Percentiles rank a stretch among this genome's conserved stretches.
Conservation (phyloP, 306 rosid species). For the Acacia acuminata region DNA sequence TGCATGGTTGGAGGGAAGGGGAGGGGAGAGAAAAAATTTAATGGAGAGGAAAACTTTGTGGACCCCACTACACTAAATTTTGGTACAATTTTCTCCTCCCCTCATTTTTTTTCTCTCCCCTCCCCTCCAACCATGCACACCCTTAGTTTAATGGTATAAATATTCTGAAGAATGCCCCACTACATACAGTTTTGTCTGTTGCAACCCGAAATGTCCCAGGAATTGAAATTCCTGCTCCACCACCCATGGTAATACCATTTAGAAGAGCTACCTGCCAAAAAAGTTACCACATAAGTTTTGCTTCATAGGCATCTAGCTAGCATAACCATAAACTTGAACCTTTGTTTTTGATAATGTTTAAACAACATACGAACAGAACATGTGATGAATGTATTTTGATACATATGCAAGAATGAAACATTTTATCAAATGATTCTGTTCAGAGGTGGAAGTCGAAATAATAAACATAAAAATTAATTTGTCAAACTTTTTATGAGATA, state of each 20-base stretch:
- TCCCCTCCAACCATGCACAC: too few species aligned
- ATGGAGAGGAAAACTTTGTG: too few species aligned
- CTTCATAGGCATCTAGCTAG: neutral
- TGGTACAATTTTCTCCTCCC: too few species aligned
- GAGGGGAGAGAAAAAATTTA: too few species aligned
- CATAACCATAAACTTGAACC: conserved; percentile 18
- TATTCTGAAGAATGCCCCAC: conserved; percentile 15
- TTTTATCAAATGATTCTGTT: conserved; percentile 18
- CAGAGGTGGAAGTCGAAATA: neutral
- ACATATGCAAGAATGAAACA: neutral
- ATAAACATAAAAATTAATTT: neutral
- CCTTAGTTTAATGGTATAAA: neutral
- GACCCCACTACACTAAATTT: too few species aligned
- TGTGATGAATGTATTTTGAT: conserved; percentile 9
- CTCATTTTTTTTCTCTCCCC: too few species aligned
- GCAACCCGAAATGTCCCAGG: conserved; percentile 88
- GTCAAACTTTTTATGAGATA: neutral
- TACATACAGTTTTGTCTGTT: conserved; percentile 84
- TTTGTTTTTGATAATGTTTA: neutral
- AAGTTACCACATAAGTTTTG: conserved; percentile 15
- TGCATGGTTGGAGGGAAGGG: too few species aligned
- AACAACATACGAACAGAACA: neutral
- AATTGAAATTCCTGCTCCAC: conserved; percentile 92
- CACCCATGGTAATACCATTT: conserved; percentile 96
- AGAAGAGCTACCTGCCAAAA: conserved; percentile 77